These are phyloP conservation scores for Spathaspora boniae DNA, from an alignment of 805 yeast genomes.

Conservation along the genomic window DNA sequence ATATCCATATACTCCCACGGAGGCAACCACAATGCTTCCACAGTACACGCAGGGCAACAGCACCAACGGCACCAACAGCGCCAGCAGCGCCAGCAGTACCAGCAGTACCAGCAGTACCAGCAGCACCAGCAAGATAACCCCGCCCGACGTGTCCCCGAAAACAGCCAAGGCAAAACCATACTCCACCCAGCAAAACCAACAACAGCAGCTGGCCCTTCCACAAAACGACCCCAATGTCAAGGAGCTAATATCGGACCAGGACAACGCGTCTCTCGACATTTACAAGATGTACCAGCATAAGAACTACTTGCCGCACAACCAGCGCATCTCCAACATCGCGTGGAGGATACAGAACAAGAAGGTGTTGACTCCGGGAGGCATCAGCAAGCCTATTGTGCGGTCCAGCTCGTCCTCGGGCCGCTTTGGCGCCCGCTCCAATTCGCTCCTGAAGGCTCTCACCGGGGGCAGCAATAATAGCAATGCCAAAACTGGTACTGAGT, in stretches of 20 bases:
- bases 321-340: conserved; percentile 41
- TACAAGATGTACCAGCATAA: conserved; percentile 42
- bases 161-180: too few relatives aligned
- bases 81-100: too few relatives aligned
- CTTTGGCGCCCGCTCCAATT: conserved; percentile 6
- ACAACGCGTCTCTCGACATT: conserved; percentile 34
- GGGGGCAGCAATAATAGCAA: conserved; percentile 2
- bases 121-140: too few relatives aligned
- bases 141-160: too few relatives aligned
- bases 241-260: conserved; percentile 21
- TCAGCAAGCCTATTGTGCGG: conserved; percentile 6
- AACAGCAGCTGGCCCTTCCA: neutral
- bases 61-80: conserved; percentile 6
- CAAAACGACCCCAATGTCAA: conserved; percentile 1
- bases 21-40: too few relatives aligned
- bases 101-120: too few relatives aligned
- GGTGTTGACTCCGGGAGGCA: conserved; percentile 2
- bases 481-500: neutral
- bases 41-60: too few relatives aligned
- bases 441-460: conserved; percentile 2
- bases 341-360: conserved; percentile 44
- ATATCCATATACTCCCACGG: too few relatives aligned
- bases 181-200: neutral
- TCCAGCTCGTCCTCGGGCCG: conserved; percentile 5
- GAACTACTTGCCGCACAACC: conserved; percentile 38